Evolutionary conservation across 192 early-diverging fungal species (phyloP).

Genomic region (Mycoemilia scoparia): DNA sequence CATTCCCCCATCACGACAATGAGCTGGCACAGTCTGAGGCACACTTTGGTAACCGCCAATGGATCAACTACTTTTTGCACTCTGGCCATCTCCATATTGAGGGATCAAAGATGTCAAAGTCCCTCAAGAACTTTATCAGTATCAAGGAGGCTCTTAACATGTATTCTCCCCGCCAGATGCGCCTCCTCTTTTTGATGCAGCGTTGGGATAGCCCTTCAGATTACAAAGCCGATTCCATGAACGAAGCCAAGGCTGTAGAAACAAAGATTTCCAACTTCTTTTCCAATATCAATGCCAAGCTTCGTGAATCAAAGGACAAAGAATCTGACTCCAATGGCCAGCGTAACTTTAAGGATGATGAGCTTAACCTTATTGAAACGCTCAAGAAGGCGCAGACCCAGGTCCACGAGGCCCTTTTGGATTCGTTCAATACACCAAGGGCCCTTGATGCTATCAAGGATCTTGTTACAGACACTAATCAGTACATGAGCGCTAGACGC

Average conservation of each 20-base stretch:
- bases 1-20: conserved; percentile 98
- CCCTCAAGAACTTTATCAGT: conserved; percentile 93
- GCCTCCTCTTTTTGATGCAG: conserved; percentile 74
- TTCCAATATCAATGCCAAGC: conserved; percentile 54
- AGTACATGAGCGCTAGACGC: conserved; percentile 48
- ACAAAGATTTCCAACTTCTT: conserved; percentile 80
- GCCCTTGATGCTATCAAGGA: conserved; percentile 68
- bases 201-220: conserved; percentile 77
- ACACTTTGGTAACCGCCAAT: conserved; percentile 73
- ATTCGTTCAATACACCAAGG: conserved; percentile 76
- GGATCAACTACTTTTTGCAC: conserved; percentile 99
- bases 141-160: conserved; percentile 74
- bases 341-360: conserved; percentile 51
- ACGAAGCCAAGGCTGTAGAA: conserved; percentile 62
- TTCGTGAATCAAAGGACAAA: conserved; percentile 39
- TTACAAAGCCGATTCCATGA: conserved; percentile 57
- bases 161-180: conserved; percentile 67
- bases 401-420: conserved; percentile 74
- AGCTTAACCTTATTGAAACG: conserved; percentile 46
- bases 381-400: conserved; percentile 45
- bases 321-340: conserved; percentile 38
- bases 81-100: conserved; percentile 88
- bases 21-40: conserved; percentile 94
- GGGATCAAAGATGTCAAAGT: conserved; percentile 96
- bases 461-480: conserved; percentile 59